phyloP scores from a whole-genome alignment of 257 asterid genomes.

The Cynanchum wilfordii region DNA sequence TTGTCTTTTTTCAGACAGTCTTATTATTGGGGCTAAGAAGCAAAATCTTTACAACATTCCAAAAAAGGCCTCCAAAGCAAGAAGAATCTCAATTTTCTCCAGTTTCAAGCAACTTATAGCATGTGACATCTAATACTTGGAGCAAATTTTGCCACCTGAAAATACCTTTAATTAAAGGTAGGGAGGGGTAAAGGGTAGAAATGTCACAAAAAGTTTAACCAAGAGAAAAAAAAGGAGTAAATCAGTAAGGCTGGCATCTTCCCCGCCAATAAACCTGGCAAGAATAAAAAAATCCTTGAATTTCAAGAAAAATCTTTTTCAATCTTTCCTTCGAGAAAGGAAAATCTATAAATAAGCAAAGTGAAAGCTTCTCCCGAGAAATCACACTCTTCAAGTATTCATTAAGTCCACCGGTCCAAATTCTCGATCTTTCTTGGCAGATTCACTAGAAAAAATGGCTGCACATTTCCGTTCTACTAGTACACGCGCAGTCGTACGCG shows the following conservation, averaged over 20 bases:
- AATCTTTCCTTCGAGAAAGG: background rate
- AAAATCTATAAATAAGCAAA: conserved; percentile 3
- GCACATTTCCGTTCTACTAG: conserved; percentile 30
- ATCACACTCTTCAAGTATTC: conserved; percentile 17
- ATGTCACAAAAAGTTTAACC: background rate
- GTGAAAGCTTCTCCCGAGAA: conserved; percentile 7
- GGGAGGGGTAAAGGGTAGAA: background rate
- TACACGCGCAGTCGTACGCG: conserved; percentile 41
- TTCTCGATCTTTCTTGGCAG: background rate
- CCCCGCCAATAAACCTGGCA: conserved; percentile 24
- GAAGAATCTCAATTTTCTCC: background rate
- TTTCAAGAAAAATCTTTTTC: conserved; percentile 43
- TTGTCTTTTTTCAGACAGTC: background rate
- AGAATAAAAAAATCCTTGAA: conserved; percentile 59
- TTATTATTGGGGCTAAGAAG: too few species aligned
- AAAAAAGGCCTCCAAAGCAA: background rate
- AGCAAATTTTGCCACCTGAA: background rate
- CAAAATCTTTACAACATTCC: background rate
- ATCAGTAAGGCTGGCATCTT: conserved; percentile 30
- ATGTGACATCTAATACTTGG: background rate
- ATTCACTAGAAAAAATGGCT: conserved; percentile 45
- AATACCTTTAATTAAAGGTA: background rate
- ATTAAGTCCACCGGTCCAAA: conserved; percentile 20
- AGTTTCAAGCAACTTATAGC: background rate
- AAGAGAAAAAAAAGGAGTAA: background rate